These are phyloP conservation scores for Scutellospora calospora DNA, from an alignment of 371 early-diverging fungal species.

Conservation along the genomic window DNA sequence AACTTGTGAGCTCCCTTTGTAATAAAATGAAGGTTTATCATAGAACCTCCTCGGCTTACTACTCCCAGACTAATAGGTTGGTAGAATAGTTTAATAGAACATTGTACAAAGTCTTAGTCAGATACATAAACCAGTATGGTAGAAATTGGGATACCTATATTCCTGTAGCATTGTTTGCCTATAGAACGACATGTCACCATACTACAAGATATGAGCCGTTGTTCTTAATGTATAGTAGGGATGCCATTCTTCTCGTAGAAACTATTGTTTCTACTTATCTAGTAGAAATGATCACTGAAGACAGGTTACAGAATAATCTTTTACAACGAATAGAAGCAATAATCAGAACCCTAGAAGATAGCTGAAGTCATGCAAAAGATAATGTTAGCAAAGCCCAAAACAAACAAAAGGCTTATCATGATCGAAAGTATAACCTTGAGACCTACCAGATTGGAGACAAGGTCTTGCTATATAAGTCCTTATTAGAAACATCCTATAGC, in stretches of 20 bases:
- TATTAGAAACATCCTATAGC: background rate
- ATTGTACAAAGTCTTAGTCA: background rate
- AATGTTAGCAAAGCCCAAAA: background rate
- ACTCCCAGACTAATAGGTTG: background rate
- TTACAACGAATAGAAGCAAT: background rate
- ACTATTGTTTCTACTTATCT: background rate
- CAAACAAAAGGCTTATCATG: background rate
- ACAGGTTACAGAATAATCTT: background rate
- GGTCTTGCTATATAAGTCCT: background rate
- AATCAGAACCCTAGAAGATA: background rate
- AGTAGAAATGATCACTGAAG: background rate
- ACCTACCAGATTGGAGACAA: background rate
- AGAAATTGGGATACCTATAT: background rate
- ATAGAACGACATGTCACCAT: background rate
- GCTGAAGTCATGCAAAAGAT: background rate
- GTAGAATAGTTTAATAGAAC: constrained; percentile 51
- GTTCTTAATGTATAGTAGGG: background rate
- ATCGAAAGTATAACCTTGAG: background rate
- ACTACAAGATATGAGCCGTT: background rate
- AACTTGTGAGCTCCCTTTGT: background rate
- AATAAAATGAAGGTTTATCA: background rate
- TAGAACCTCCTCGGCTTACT: background rate
- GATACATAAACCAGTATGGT: background rate
- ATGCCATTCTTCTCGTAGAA: constrained; percentile 2
- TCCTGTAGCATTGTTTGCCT: background rate